Conservation (phyloP, 169 alveolate species). For the Plasmodium falciparum region DNA sequence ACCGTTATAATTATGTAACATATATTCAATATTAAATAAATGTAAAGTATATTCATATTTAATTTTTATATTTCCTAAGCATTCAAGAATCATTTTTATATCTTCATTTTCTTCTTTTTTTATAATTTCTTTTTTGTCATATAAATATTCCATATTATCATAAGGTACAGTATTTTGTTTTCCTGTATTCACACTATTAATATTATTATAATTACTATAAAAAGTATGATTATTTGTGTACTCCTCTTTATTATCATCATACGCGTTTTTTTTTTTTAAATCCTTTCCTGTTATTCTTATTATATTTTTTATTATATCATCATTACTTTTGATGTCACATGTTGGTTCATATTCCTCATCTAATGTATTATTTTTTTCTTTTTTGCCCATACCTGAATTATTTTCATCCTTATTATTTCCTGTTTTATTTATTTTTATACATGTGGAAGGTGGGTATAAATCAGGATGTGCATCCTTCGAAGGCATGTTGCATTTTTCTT, state of each 20-base stretch:
- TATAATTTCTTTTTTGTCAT: constrained; percentile 41
- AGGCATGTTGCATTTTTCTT: too few relatives aligned
- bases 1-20: neutral
- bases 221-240: neutral
- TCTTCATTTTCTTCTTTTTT: constrained; percentile 69
- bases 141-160: constrained; percentile 4
- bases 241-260: neutral
- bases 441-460: too few relatives aligned
- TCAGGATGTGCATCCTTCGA: too few relatives aligned
- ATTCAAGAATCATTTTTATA: constrained; percentile 62
- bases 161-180: neutral
- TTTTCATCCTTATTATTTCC: too few relatives aligned
- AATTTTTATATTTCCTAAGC: constrained; percentile 70
- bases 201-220: neutral
- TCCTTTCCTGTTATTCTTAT: neutral
- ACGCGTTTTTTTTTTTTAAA: neutral
- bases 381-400: too few relatives aligned
- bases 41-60: neutral
- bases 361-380: too few relatives aligned
- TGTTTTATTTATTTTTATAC: too few relatives aligned
- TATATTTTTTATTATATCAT: neutral
- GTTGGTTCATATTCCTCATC: too few relatives aligned
- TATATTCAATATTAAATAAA: neutral
- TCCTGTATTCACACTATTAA: neutral
- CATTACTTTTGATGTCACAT: neutral